Conservation (phyloP, 495 filamentous ascomycete genomes). For the Penicillium cosmopolitanum region DNA sequence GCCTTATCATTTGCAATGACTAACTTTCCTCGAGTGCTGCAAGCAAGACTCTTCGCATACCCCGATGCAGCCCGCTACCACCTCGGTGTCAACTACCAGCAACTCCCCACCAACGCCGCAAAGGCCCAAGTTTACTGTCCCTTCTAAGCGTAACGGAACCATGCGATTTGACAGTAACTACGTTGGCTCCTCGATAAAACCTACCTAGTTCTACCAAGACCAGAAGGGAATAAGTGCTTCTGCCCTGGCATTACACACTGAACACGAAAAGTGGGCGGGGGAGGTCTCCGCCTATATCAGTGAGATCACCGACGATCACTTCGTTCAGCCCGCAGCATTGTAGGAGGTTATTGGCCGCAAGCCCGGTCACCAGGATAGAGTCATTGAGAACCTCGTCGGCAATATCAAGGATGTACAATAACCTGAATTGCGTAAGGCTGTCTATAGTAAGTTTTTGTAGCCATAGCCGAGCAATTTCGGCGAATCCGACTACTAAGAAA, state of each 20-base stretch:
- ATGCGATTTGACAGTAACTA: constrained; percentile 69
- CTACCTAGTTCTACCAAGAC: constrained; percentile 22
- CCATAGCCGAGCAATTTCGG: background rate
- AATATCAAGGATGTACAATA: constrained; percentile 37
- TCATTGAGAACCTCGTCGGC: constrained; percentile 57
- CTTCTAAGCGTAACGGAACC: constrained; percentile 68
- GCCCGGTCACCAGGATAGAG: constrained; percentile 61
- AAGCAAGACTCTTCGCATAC: constrained; percentile 72
- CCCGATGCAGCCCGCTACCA: constrained; percentile 69
- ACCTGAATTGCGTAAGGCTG: constrained; percentile 16
- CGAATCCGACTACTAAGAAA: background rate
- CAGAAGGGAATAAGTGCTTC: constrained; percentile 10
- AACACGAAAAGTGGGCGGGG: constrained; percentile 63
- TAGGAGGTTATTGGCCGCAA: constrained; percentile 56
- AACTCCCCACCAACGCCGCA: constrained; percentile 42
- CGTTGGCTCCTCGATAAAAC: constrained; percentile 36
- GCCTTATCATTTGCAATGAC: too few relatives aligned
- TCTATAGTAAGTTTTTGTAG: constrained; percentile 24
- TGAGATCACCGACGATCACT: constrained; percentile 22
- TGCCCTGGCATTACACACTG: constrained; percentile 28
- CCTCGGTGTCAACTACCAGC: constrained; percentile 67
- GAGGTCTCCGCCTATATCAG: constrained; percentile 35
- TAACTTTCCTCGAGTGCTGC: constrained; percentile 49
- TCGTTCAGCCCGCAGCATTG: constrained; percentile 27
- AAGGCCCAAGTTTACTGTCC: constrained; percentile 60